Evolutionary conservation across 2,329 filamentous ascomycete species (phyloP), one percentile per base, ranked within the genome.

Genomic region (Bertia moriformis): DNA sequence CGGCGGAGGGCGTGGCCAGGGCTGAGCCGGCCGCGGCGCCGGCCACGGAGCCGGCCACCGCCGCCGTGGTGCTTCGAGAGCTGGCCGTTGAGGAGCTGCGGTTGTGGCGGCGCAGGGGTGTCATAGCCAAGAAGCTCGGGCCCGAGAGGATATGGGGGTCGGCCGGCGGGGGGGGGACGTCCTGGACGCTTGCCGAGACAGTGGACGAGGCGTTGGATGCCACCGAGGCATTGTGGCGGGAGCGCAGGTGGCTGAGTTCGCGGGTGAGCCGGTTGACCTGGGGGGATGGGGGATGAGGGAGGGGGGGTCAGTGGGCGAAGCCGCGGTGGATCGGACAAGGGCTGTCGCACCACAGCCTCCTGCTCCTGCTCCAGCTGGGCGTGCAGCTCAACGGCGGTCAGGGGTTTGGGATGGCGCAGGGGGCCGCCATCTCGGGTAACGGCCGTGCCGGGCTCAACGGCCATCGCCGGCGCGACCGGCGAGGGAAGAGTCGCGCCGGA

Each of bases 321-420:
- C n/a, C n/a, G 14, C 5, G 24, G 38, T n/a, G n/a, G n/a, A n/a
- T n/a, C n/a, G n/a, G n/a, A n/a, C n/a, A n/a, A n/a, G n/a, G 30
- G 4, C 15, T 24, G 24, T 62, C 76, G 46, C 68, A 91, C 88
- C 50, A 95, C 81, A 24, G 87, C 84, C 59, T 96, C 89, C 51
- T 96, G 88, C 55, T 96, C 89, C 58, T 93, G 91, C 60, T 96
- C 89, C 18, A 95, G 68, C 61, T 94, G 77, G 43, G 83, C 68
- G 57, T 95, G 87, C 44, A 96, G 68, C 57, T 96, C 89, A 3
- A 86, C 83, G 1, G 86, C 79, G 0, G 89, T 95, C 55, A 95
- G 63, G 3, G 88, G 88, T 24, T 85, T 73, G 4, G 89, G 88
- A 56, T 94, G 88, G 45, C 89, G 75, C 49, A 93, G 62, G 3